Base-by-base conservation (phyloP, 73 alveolate species). In the Loxodes magnus region DNA sequence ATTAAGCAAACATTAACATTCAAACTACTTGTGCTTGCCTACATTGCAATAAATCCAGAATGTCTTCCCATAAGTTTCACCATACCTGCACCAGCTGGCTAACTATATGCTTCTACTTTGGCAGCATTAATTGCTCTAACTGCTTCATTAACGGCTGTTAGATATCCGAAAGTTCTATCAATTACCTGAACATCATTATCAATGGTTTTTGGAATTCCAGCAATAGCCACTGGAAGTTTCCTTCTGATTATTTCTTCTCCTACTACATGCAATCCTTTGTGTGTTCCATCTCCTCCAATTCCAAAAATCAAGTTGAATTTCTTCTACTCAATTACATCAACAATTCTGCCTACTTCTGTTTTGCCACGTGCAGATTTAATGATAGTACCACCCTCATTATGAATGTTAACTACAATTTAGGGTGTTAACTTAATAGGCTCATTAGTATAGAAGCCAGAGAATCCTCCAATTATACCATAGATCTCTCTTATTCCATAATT, bases 281-380 rank as follows among this genome's bases (percentile, higher is more conserved):
- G 99, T 6, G 99, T 93, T 4, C 99, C 99, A 64, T 93, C 99
- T n/a, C 99, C 99, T 2, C 99, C 99, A 31, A 93, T 90, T 60
- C 83, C 46, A 55, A 70, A 93, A 12, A 89, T 72, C 58, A 52
- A 79, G 80, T 73, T 90, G 54, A 93, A 61, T 28, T 93, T 94
- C 56, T 71, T 56, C 33, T 60, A 38, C 22, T 60, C 51, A 15
- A 88, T 20, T 20, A 71, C 48, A 33, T 75, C 78, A 10, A 86
- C 39, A n/a, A 88, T 92, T 67, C 71, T 74, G 3, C 78, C 75
- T 26, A 78, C 75, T 30, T 88, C 94, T 56, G 82, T 84, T 19
- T 96, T 95, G 9, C 96, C 94, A 50, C 98, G 58, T 1, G 94
- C 71, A 14, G 96, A 62, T 10, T 95, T 95, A 25, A 92, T 66